Evolutionary conservation across 163 green algal species (phyloP), one percentile per base, ranked within the genome.

Genomic region (Scenedesmus sp.): DNA sequence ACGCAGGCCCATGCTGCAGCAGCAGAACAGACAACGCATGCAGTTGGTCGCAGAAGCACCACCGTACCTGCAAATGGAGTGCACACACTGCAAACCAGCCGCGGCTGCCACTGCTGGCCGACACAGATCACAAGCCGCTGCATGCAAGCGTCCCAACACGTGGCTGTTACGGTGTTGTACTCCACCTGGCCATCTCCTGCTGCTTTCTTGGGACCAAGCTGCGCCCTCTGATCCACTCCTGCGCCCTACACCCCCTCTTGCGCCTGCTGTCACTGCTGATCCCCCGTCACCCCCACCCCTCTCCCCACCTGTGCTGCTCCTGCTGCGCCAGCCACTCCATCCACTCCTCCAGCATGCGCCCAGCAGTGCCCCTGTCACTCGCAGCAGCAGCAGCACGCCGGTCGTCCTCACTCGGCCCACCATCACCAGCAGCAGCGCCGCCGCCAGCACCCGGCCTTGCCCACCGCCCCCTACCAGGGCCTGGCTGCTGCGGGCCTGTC

Each of bases 1-100:
- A 0, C 96, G 94, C 54, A 97, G 74, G 20, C 97, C 96, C 86
- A 97, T 66, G 81, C 95, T 90, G 86, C 86, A 70, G 73, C 79
- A 46, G 54, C 23, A 23, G 20, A 0, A 74, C 54, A 73, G 0
- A 54, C 52, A n/a, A 46, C 0, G 81, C 81, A 86, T 7, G 13
- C 81, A 86, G 64, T 16, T 76, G 64, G 64, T 16, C 64, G 13
- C 5, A 20, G 56, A 84, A 23, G 62, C 57, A 87, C 1, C 57
- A 64, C 34, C 18, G 60, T 57, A 34, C 23, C 59, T 12, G 18
- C 13, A 70, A 64, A 56, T 67, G 59, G 54, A 79, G 4, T 9
- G 9, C 2, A 46, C 34, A 73, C 8, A 66, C 20, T 16, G 64
- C 8, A 82, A 9, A 23, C 56, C 82, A 87, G 55, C 82, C n/a